phyloP scores from a whole-genome alignment of 2,329 filamentous ascomycete species.

The Colletotrichum paranaense region DNA sequence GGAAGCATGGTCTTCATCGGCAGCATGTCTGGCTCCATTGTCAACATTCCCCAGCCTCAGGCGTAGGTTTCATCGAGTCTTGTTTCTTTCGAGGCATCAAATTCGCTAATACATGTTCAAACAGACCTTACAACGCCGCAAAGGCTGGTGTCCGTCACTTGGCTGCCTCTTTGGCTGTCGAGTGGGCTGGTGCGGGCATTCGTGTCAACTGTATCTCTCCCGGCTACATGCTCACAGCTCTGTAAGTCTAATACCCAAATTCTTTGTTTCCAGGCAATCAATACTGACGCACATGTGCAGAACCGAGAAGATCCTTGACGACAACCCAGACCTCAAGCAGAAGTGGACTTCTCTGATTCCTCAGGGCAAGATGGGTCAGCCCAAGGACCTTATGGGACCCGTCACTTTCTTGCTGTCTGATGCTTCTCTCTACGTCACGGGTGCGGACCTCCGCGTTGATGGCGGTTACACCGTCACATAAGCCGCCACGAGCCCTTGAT shows the following conservation, averaged over 20 bases:
- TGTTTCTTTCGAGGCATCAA: neutral
- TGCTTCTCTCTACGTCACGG: constrained; percentile 77
- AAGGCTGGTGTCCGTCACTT: constrained; percentile 94
- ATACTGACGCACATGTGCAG: constrained; percentile 54
- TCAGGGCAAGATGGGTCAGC: constrained; percentile 91
- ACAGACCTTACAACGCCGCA: constrained; percentile 85
- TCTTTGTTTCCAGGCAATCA: neutral
- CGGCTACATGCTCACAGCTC: constrained; percentile 94
- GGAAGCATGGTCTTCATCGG: constrained; percentile 96
- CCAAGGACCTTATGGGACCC: constrained; percentile 92
- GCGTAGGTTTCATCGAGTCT: constrained; percentile 57
- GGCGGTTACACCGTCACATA: constrained; percentile 90
- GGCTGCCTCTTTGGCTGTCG: constrained; percentile 87
- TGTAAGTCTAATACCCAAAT: constrained; percentile 67
- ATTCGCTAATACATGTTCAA: constrained; percentile 1
- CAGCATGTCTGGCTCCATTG: constrained; percentile 92
- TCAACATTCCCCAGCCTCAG: constrained; percentile 96
- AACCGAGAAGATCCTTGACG: constrained; percentile 92
- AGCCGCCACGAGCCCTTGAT: neutral
- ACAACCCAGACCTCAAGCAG: constrained; percentile 88
- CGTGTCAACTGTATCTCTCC: constrained; percentile 96
- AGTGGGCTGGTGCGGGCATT: constrained; percentile 90
- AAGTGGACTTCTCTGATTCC: constrained; percentile 95
- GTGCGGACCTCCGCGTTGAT: constrained; percentile 84
- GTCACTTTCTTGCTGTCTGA: constrained; percentile 89